These are phyloP conservation scores for Chytriomyces sp. DNA, from an alignment of 192 early-diverging fungal species.

Conservation along the genomic window DNA sequence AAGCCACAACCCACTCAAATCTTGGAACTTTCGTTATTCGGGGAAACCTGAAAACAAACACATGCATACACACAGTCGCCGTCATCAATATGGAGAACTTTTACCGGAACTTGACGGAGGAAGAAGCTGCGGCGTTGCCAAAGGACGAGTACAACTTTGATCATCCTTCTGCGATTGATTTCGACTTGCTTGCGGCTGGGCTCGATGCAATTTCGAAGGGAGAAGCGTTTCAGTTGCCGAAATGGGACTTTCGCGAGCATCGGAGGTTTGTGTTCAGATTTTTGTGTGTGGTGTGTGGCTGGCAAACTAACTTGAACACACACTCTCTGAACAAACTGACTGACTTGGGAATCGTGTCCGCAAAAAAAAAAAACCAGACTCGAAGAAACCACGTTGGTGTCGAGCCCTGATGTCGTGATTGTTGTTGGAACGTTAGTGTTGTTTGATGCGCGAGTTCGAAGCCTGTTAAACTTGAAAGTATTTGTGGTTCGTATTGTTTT, in stretches of 20 bases:
- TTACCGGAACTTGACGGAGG: constrained; percentile 39
- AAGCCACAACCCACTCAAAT: neutral
- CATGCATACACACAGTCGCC: neutral
- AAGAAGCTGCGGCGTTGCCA: constrained; percentile 26
- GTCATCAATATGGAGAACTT: constrained; percentile 46
- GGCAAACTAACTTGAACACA: too few relatives aligned
- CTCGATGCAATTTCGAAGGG: constrained; percentile 60
- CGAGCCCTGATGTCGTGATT: constrained; percentile 70
- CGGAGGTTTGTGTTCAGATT: constrained; percentile 41
- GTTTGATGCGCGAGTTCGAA: constrained; percentile 60
- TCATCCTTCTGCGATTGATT: constrained; percentile 75
- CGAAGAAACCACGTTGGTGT: constrained; percentile 37
- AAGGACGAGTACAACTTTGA: constrained; percentile 54
- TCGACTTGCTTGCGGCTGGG: constrained; percentile 63
- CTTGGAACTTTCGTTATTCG: too few relatives aligned
- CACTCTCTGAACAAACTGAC: neutral
- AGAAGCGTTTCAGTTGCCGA: constrained; percentile 59
- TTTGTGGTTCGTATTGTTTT: constrained; percentile 28
- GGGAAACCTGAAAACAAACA: neutral
- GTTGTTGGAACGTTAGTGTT: constrained; percentile 80
- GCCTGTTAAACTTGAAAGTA: constrained; percentile 77
- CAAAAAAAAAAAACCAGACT: neutral
- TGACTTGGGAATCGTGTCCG: neutral
- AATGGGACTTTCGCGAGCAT: constrained; percentile 64
- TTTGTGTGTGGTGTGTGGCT: neutral